Base-by-base conservation (phyloP, 2,329 filamentous ascomycete species). In the Neoascochyta sp. region DNA sequence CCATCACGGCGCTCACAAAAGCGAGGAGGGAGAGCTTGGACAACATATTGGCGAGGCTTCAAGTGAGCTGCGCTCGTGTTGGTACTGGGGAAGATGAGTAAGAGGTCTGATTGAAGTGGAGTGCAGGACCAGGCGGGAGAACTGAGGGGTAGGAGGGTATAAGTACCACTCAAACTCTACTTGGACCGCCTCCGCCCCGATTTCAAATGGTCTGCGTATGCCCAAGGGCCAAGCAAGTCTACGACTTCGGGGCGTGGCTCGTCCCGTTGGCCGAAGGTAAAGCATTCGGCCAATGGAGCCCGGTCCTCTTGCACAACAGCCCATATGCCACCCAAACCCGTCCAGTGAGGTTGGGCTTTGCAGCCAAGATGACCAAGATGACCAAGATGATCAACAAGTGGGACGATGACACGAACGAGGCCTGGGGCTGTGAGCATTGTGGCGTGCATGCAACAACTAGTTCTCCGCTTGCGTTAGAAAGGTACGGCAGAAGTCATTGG, bases 1-100 rank as follows among this genome's bases (percentile, higher is more conserved):
- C 62, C 11, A 55, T 36, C 16, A 54, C 58, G 27, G 51, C 45
- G 27, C 53, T 41, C 26, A 58, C 53, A 15, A 67, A 55, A 9
- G 60, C 60, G 22, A 61, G 42, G 28, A 67, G 11, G 11, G 56
- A 45, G 28, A 67, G 41, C 45, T 64, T 67, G 50, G 60, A 53
- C 17, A 61, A 57, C 66, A 69, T 69, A 17, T 20, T 30, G 26
- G 23, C 19, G 9, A 29, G 25, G n/a, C 23, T 24, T 20, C 9
- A 32, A 10, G 10, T n/a, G n/a, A n/a, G n/a, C n/a, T n/a, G n/a
- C n/a, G n/a, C n/a, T n/a, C n/a, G n/a, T n/a, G n/a, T n/a, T n/a
- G n/a, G n/a, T n/a, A n/a, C n/a, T n/a, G n/a, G n/a, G n/a, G n/a
- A n/a, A n/a, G n/a, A n/a, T n/a, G n/a, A n/a, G n/a, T n/a, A n/a